Base-by-base conservation (phyloP, 805 yeast genomes). In the Lachancea lanzarotensis region DNA sequence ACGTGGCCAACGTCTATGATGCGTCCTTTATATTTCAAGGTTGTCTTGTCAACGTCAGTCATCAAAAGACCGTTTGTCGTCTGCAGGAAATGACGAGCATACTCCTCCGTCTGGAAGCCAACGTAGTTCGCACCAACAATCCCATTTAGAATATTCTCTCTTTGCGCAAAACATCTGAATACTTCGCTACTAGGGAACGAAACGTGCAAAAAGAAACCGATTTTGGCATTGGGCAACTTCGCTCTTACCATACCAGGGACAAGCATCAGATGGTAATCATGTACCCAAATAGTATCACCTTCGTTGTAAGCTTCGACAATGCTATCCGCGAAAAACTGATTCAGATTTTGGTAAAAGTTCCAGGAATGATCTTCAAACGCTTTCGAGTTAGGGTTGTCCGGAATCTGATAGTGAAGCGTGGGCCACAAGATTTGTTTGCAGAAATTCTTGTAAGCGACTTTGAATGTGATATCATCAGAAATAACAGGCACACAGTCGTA, bases 401-500 rank as follows among this genome's bases (percentile, higher is more conserved):
- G 98, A 32, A 91, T 86, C 63, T 91, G 96, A 61, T 93, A 93
- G 44, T 80, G 86, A 51, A 93, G 74, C 2, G 96, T 87, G 27
- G 98, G 98, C 98, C 98, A 93, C 49, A 93, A 69, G 33, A 93
- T 86, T 57, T 90, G 95, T 65, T 93, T 93, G 64, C 97, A 91
- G 63, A 84, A 93, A 42, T 87, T 85, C 46, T 79, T 80, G 64
- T 93, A 93, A 59, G 90, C 96, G 17, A 97, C 97, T 57, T 84
- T 84, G 55, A 88, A 87, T 1, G 88, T 80, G 26, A 78, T 66
- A 63, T 93, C 98, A 52, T 77, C 78, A 2, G 91, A 81, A 47
- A 78, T 79, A 2, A 89, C 85, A 0, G 88, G 79, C 47, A 74
- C 75, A 34, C 82, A 77, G 46, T 76, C 58, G 59, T 77, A 82